Base-by-base conservation (phyloP, 257 asterid genomes). In the Agastache rugosa region DNA sequence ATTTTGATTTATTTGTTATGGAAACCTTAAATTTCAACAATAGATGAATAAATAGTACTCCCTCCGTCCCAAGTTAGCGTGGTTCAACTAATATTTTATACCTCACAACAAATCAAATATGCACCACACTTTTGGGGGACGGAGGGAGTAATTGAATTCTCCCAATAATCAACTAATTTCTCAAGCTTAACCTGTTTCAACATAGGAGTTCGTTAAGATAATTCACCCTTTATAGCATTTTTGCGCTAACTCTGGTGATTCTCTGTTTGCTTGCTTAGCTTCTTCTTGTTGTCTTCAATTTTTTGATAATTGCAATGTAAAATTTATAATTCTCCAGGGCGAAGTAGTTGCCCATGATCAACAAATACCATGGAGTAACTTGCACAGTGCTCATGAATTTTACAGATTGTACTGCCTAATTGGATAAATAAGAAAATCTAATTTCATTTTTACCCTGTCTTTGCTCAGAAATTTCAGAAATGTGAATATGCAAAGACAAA, bases 401-500 rank as follows among this genome's bases (percentile, higher is more conserved):
- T 34, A 69, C 54, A 34, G 51, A 62, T 23, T 63, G 7, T 61
- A 14, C 63, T 71, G 29, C 29, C 16, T 67, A 50, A 35, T 67
- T 53, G 42, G 27, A 63, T 74, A 67, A 60, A 66, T 61, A 71
- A 15, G 68, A 63, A 75, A 53, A 73, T 77, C 54, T 78, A 45
- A 66, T 71, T 81, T 66, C 69, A 50, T 54, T 71, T 65, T 65
- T 54, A 70, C 60, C 9, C 44, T 45, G 48, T 80, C 37, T 69
- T 41, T 79, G 44, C 65, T 78, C 90, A 93, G 98, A 88, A 84
- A 84, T 93, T 93, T 82, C 97, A 91, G 83, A 90, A 84, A 76
- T 82, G 89, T 71, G 92, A 90, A 77, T 84, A 88, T 69, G 92
- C 88, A n/a, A 85, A 89, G 78, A 87, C 89, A 48, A 91, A 79